Evolutionary conservation across 192 early-diverging fungal genomes (phyloP), one percentile per base, ranked within the genome.

Genomic region (Anaeromyces robustus): DNA sequence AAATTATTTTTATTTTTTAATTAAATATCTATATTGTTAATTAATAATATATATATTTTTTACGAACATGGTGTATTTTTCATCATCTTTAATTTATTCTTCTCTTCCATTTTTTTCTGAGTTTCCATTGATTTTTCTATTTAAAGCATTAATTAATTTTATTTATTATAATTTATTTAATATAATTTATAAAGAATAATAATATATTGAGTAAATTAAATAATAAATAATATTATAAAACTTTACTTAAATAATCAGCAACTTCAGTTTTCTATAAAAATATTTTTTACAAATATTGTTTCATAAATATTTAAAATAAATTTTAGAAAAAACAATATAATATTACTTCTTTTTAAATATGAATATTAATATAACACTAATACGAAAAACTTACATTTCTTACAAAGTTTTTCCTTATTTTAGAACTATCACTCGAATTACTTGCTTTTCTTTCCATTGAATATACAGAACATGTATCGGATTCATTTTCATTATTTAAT

Each of bases 351-450:
- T n/a, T n/a, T n/a, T n/a, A n/a, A n/a, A n/a, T n/a, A n/a, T n/a
- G n/a, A n/a, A n/a, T n/a, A n/a, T n/a, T n/a, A n/a, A n/a, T n/a
- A n/a, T n/a, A n/a, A n/a, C n/a, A n/a, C n/a, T n/a, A n/a, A n/a
- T n/a, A n/a, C n/a, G 2, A 82, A 29, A 4, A 80, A 82, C 9
- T 26, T 31, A 32, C 68, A 78, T 30, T 84, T n/a, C 28, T 83
- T 84, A 82, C 32, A 83, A 83, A 77, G 31, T 31, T 79, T 80
- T 30, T 32, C 78, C 28, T 83, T 41, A 29, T 68, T 68, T 68
- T 68, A 22, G 52, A 11, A 11, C 52, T 26, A 9, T 68, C 52
- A 68, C 43, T 52, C 1, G 52, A 68, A 68, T 68, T 68, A 68
- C 52, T 68, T 68, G 26, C 26, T n/a, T 68, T 68, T 68, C 52